phyloP scores from a whole-genome alignment of 805 yeast species.

The Deakozyma indianensis region DNA sequence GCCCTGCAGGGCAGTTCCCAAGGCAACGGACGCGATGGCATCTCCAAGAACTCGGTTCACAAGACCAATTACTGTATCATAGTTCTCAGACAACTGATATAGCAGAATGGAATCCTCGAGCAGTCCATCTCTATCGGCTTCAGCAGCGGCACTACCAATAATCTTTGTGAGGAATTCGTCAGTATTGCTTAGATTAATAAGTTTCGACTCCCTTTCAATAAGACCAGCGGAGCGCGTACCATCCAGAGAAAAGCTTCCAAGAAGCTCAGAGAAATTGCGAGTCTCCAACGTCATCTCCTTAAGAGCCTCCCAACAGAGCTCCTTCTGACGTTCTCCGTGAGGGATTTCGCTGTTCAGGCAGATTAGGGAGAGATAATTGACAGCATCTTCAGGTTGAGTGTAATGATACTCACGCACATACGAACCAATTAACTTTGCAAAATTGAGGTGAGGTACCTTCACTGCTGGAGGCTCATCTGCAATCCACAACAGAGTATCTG shows the following conservation, averaged over 20 bases:
- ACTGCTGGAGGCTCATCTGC: constrained; percentile 12
- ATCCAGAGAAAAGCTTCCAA: constrained; percentile 71
- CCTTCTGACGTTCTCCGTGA: constrained; percentile 27
- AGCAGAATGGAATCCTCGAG: constrained; percentile 70
- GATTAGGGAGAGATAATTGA: constrained; percentile 70
- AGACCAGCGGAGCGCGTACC: constrained; percentile 74
- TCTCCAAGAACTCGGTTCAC: constrained; percentile 72
- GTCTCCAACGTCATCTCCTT: constrained; percentile 77
- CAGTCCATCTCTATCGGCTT: constrained; percentile 87
- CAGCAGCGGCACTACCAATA: constrained; percentile 70
- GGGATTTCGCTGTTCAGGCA: constrained; percentile 34
- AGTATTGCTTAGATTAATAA: constrained; percentile 45
- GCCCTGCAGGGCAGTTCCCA: constrained; percentile 36
- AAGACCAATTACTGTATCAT: constrained; percentile 61
- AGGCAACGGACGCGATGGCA: constrained; percentile 53
- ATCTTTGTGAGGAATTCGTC: constrained; percentile 52
- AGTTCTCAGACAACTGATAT: constrained; percentile 80
- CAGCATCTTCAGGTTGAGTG: constrained; percentile 80
- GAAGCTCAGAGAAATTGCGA: constrained; percentile 61
- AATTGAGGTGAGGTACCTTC: constrained; percentile 25
- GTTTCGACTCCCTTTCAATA: constrained; percentile 58
- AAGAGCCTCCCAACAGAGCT: constrained; percentile 60
- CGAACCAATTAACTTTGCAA: constrained; percentile 57
- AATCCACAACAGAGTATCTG: constrained; percentile 23
- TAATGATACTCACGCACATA: constrained; percentile 73